Base-by-base conservation (phyloP, 495 filamentous ascomycete genomes). In the Trichoderma erinaceum region DNA sequence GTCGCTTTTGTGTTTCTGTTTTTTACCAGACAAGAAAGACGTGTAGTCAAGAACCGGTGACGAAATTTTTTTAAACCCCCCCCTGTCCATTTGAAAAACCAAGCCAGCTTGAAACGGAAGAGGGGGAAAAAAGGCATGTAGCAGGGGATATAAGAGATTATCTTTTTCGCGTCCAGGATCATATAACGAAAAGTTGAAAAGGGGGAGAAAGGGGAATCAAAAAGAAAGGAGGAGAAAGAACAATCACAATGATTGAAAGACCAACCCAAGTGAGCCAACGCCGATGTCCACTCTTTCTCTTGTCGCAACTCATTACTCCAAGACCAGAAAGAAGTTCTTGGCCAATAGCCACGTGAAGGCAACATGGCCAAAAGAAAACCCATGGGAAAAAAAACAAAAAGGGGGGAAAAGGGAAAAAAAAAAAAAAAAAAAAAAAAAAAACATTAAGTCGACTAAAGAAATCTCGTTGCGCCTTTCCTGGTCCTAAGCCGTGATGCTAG, bases 201-300 rank as follows among this genome's bases (percentile, higher is more conserved):
- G n/a, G n/a, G 6, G 18, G 16, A 52, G n/a, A 25, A 25, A 25
- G 56, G 56, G 56, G 56, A 61, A 61, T 61, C 56, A 61, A 61
- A 13, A 13, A 61, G 27, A 61, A 61, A 61, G 10, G 15, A n/a
- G 11, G 3, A 3, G 12, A 61, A 0, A 12, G 32, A 52, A 23
- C 25, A n/a, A n/a, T 52, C 18, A 21, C 48, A 25, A 2, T 5
- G 35, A 38, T 7, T 48, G 5, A 48, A 48, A 48, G 44, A 16
- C 44, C 44, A 61, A 4, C 11, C 25, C 56, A 32, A 61, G 21
- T 61, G 56, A 61, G 56, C 56, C 52, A 61, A 61, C 52, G 52
- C 52, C 52, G 52, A 3, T 29, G 52, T 32, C 25, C 52, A 23
- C 52, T 29, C 52, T n/a, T 61, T 61, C 10, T 61, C 52, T 61